Evolutionary conservation across 805 yeast genomes (phyloP).

Genomic region (Candida succiphila): DNA sequence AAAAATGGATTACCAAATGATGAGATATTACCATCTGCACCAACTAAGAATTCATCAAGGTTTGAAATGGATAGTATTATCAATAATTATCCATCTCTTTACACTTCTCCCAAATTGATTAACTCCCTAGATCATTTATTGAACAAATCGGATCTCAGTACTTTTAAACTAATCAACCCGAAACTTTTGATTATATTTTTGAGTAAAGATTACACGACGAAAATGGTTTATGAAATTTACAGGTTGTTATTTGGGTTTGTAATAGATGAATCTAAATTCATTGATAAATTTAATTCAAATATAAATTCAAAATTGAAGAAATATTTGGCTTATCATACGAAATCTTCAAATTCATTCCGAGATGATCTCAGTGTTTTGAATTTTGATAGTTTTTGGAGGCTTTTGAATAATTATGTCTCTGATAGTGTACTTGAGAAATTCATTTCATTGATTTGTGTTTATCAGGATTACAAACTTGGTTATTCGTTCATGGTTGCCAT

Average conservation of each 20-base stretch:
- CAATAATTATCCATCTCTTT: slow-evolving; percentile 9
- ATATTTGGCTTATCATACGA: slow-evolving; percentile 5
- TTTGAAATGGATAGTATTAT: slow-evolving; percentile 11
- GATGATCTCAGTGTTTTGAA: slow-evolving; percentile 16
- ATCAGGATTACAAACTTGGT: slow-evolving; percentile 26
- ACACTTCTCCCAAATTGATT: slow-evolving; percentile 12
- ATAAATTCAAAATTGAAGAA: slow-evolving; percentile 9
- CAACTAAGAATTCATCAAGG: neutral
- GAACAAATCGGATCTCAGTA: slow-evolving; percentile 7
- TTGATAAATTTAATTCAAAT: slow-evolving; percentile 12
- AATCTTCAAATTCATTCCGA: slow-evolving; percentile 6
- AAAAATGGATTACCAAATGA: slow-evolving; percentile 2
- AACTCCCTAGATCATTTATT: slow-evolving; percentile 9
- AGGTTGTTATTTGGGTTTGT: neutral
- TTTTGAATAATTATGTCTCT: slow-evolving; percentile 6
- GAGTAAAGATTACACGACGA: slow-evolving; percentile 1
- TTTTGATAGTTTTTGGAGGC: slow-evolving; percentile 9
- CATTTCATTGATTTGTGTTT: slow-evolving; percentile 15
- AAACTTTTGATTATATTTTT: neutral
- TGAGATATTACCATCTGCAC: neutral
- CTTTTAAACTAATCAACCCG: slow-evolving; percentile 1
- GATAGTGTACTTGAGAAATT: slow-evolving; percentile 10
- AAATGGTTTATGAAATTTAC: neutral
- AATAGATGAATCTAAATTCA: slow-evolving; percentile 4
- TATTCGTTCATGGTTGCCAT: slow-evolving; percentile 30